Percentiles rank a stretch among this genome's conserved stretches.
Conservation (phyloP, 345 rosid species). For the Tarenaya hassleriana region DNA sequence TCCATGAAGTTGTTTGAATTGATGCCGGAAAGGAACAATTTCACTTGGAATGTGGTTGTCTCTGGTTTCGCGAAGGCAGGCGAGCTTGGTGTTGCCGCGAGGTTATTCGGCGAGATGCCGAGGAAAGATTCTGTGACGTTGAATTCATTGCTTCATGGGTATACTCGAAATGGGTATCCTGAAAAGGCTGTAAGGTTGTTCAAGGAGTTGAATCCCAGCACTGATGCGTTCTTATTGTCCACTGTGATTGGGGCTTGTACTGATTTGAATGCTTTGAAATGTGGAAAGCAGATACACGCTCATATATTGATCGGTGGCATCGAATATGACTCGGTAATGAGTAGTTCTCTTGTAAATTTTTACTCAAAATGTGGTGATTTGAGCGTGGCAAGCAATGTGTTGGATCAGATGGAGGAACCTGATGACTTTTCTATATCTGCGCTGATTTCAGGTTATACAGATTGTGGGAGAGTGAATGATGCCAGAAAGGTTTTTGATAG, state of each 20-base stretch:
- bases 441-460: constrained; percentile 64
- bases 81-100: constrained; percentile 42
- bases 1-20: constrained; percentile 39
- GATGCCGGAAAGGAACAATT: constrained; percentile 51
- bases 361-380: constrained; percentile 71
- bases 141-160: constrained; percentile 62
- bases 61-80: constrained; percentile 59
- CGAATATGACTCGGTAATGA: constrained; percentile 44
- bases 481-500: constrained; percentile 45
- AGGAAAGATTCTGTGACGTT: constrained; percentile 44
- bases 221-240: constrained; percentile 51
- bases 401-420: constrained; percentile 38
- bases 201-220: constrained; percentile 31
- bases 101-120: constrained; percentile 60
- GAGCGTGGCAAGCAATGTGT: constrained; percentile 40
- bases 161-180: constrained; percentile 36
- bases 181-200: constrained; percentile 54
- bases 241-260: constrained; percentile 60
- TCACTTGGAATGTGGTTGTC: constrained; percentile 67
- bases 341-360: constrained; percentile 58
- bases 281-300: constrained; percentile 74
- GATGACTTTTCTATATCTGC: constrained; percentile 81
- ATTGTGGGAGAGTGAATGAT: constrained; percentile 45
- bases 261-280: constrained; percentile 42
- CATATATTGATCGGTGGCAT: constrained; percentile 38